These are phyloP conservation scores for Santalum album DNA, from an alignment of 164 flowering plant genomes.

Conservation along the genomic window DNA sequence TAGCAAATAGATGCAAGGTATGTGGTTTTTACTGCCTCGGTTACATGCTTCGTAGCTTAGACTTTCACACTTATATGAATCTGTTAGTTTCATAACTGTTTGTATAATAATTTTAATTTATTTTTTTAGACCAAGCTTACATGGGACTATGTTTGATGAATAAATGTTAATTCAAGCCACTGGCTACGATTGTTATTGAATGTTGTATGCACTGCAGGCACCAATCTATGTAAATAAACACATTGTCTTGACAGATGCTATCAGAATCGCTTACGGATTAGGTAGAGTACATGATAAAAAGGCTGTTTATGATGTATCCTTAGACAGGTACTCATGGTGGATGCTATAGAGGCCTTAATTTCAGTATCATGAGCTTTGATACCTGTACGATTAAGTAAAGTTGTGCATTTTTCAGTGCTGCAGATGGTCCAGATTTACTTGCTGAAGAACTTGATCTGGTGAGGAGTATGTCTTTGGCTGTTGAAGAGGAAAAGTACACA, in stretches of 20 bases:
- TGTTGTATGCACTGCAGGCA: too few relatives aligned
- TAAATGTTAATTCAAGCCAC: too few relatives aligned
- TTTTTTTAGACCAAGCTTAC: too few relatives aligned
- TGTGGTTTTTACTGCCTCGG: background rate
- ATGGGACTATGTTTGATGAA: too few relatives aligned
- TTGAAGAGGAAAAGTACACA: slow-evolving; percentile 57
- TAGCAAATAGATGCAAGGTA: slow-evolving; percentile 74
- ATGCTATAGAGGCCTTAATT: background rate
- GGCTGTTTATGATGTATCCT: slow-evolving; percentile 51
- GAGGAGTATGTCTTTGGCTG: slow-evolving; percentile 47
- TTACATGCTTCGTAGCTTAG: too few relatives aligned
- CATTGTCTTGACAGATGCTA: slow-evolving; percentile 59
- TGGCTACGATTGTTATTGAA: too few relatives aligned
- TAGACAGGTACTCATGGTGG: slow-evolving; percentile 50
- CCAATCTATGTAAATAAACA: slow-evolving; percentile 69
- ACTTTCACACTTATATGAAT: too few relatives aligned
- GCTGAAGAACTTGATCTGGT: slow-evolving; percentile 52
- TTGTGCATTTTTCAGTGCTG: slow-evolving; percentile 55
- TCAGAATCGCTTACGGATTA: slow-evolving; percentile 43
- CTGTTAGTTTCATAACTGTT: too few relatives aligned
- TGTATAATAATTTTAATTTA: too few relatives aligned
- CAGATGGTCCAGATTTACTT: slow-evolving; percentile 58
- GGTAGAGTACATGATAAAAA: slow-evolving; percentile 33
- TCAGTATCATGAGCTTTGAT: background rate
- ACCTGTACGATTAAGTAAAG: too few relatives aligned